Evolutionary conservation across 202 grass and related monocot genomes (phyloP), one percentile per base, ranked within the genome.

Genomic region (Digitaria exilis): DNA sequence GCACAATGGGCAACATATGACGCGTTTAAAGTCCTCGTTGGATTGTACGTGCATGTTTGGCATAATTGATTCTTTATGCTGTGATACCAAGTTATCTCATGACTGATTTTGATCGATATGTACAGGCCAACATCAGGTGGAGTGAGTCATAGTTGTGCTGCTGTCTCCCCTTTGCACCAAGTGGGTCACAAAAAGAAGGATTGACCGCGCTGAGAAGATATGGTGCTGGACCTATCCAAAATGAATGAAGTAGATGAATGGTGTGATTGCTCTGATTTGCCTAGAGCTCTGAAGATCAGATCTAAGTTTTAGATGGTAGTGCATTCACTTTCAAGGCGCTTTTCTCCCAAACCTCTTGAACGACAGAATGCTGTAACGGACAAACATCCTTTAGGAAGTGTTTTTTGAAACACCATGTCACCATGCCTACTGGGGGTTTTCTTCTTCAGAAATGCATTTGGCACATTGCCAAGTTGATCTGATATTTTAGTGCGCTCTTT

Each of bases 101-200:
- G 59, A 17, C 84, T 37, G 54, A 11, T 15, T 32, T 21, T 49
- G 26, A 45, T 85, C 71, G 6, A 69, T 76, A 76, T 90, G 2
- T 90, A 44, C 80, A 96, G 93, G 71, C 93, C 93, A 69, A 97
- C 94, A 80, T 88, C 91, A n/a, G 94, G 94, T 18, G 94, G 94
- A 82, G 72, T 86, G 55, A 54, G 28, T 65, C 58, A 75, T 68
- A 82, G 59, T 30, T 30, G 49, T 60, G 57, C 32, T 50, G 18
- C 73, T 82, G 59, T 59, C 59, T 30, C 65, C 61, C 0, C 66
- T 82, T 86, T 37, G 19, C 73, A 25, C 58, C 88, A 21, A 59
- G 59, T 52, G 22, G 66, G 21, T 67, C 83, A 52, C 34, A 1
- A 78, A 66, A 86, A 82, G 79, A 18, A 60, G 24, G 82, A 32